Percentiles rank a stretch among this genome's conserved stretches.
Evolutionary conservation across 345 rosid species (phyloP).

Genomic region (Citrus maxima): DNA sequence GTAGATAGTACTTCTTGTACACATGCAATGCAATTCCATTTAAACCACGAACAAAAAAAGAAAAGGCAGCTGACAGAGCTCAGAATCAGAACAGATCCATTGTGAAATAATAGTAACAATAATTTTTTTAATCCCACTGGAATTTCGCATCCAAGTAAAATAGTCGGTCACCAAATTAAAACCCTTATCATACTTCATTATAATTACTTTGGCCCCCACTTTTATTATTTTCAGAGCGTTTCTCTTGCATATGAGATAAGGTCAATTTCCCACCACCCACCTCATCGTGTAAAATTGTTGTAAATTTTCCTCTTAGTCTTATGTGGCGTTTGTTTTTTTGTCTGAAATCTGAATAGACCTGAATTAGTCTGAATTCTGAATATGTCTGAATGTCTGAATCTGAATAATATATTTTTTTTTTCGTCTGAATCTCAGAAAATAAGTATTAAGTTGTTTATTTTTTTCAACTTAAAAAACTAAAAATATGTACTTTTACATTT

Average conservation of each 20-base stretch:
- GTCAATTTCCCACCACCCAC: constrained; percentile 15
- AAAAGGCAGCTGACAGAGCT: not conserved
- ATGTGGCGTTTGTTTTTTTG: too few relatives aligned
- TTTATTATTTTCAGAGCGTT: not conserved
- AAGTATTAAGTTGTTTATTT: too few relatives aligned
- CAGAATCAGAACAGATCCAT: not conserved
- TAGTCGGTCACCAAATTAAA: not conserved
- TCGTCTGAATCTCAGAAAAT: too few relatives aligned
- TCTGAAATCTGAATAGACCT: too few relatives aligned
- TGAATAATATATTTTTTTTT: too few relatives aligned
- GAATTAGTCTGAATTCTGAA: too few relatives aligned
- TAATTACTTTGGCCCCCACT: not conserved
- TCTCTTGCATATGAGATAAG: not conserved
- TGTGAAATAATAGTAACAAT: not conserved
- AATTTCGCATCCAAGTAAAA: not conserved
- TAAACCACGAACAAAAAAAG: not conserved
- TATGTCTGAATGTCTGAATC: too few relatives aligned
- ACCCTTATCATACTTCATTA: not conserved
- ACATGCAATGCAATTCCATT: not conserved
- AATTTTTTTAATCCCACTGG: not conserved
- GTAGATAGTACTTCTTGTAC: too few relatives aligned
- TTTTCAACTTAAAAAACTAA: too few relatives aligned
- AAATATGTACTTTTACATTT: too few relatives aligned
- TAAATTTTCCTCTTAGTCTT: too few relatives aligned
- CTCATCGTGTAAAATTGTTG: not conserved